Evolutionary conservation across 805 yeast species (phyloP).

Genomic region (Zygosaccharomyces siamensis): DNA sequence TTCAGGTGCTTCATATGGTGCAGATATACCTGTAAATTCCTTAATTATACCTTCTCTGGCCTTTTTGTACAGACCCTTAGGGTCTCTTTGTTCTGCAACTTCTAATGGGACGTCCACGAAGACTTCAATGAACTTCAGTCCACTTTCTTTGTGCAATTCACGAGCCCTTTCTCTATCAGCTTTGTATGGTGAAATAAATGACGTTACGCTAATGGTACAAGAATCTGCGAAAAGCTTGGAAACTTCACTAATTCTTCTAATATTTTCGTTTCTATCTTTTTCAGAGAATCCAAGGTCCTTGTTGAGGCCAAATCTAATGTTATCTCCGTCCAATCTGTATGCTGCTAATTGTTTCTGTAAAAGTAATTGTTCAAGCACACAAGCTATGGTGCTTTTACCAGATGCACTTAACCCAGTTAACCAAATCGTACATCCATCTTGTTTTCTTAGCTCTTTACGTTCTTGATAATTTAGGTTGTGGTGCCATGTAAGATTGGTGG

Average conservation of each 20-base stretch:
- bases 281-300: slow-evolving; percentile 92
- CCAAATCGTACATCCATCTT: slow-evolving; percentile 90
- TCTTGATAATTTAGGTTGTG: slow-evolving; percentile 79
- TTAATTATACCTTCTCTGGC: slow-evolving; percentile 93
- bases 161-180: slow-evolving; percentile 83
- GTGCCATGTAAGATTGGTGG: slow-evolving; percentile 97
- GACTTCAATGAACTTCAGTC: slow-evolving; percentile 83
- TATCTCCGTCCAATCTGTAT: slow-evolving; percentile 92
- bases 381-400: slow-evolving; percentile 92
- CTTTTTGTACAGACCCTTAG: slow-evolving; percentile 93
- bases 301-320: slow-evolving; percentile 89
- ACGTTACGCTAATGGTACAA: slow-evolving; percentile 80
- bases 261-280: slow-evolving; percentile 88
- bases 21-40: slow-evolving; percentile 92
- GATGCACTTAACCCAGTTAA: slow-evolving; percentile 93
- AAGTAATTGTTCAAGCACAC: slow-evolving; percentile 82
- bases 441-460: slow-evolving; percentile 65
- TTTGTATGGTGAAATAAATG: slow-evolving; percentile 89
- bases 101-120: slow-evolving; percentile 89
- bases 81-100: slow-evolving; percentile 95
- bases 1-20: slow-evolving; percentile 93
- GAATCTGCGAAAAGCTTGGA: slow-evolving; percentile 91
- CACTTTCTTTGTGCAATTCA: slow-evolving; percentile 68
- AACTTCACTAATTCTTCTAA: slow-evolving; percentile 91
- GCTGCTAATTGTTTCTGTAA: slow-evolving; percentile 65